phyloP scores from a whole-genome alignment of 345 rosid species.

The Angophora floribunda region DNA sequence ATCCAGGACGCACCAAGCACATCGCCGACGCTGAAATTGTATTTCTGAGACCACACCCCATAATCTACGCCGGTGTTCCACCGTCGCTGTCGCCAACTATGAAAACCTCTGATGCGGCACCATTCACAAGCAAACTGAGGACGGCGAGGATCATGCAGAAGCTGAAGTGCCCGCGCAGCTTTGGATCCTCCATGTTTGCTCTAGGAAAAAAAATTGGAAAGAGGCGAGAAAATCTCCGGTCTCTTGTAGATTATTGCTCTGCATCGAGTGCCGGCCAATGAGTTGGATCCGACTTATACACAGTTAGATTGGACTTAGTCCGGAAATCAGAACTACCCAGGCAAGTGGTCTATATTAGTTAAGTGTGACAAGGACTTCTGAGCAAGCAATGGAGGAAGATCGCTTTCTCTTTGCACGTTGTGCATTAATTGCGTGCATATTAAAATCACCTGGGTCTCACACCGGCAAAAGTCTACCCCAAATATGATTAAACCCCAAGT shows the following conservation, averaged over 20 bases:
- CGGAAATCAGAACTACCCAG: neutral
- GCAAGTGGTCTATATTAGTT: neutral
- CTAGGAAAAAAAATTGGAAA: neutral
- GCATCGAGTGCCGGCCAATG: neutral
- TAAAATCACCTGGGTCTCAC: neutral
- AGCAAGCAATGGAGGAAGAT: neutral
- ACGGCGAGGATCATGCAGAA: neutral
- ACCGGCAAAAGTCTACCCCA: neutral
- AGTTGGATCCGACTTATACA: neutral
- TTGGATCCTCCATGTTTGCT: neutral
- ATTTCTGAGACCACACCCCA: slow-evolving; percentile 26
- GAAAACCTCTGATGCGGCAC: slow-evolving; percentile 17
- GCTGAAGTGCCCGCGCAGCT: neutral
- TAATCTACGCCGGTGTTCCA: slow-evolving; percentile 27
- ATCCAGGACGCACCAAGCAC: slow-evolving; percentile 21
- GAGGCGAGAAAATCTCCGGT: neutral
- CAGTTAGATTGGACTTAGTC: neutral
- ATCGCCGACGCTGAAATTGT: slow-evolving; percentile 41
- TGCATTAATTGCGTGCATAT: neutral
- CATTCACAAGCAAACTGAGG: neutral
- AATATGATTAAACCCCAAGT: too few species aligned
- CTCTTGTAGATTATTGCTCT: neutral
- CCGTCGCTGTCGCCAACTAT: slow-evolving; percentile 29
- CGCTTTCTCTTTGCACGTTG: neutral
- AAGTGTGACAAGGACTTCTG: neutral